These are phyloP conservation scores for Cercospora berteroae DNA, from an alignment of 2,329 filamentous ascomycete genomes.

Conservation along the genomic window DNA sequence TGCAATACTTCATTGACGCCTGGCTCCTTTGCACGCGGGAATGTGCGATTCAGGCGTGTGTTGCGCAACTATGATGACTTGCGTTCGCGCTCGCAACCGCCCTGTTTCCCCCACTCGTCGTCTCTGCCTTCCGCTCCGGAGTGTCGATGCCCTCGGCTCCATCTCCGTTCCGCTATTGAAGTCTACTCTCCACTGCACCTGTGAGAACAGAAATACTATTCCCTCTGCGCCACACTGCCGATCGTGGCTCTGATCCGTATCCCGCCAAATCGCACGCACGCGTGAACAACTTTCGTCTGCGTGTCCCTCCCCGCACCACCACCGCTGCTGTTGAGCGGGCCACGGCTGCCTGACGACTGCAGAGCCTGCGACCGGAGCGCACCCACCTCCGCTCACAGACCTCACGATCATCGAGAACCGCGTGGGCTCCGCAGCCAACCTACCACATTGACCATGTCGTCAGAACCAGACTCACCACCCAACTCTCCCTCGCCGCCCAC, in stretches of 20 bases:
- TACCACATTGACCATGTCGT: slow-evolving; percentile 17
- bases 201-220: background rate
- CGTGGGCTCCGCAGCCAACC: background rate
- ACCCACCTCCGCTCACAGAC: background rate
- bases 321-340: background rate
- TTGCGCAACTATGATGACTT: background rate
- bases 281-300: background rate
- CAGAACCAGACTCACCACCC: slow-evolving; percentile 20
- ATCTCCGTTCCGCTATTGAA: background rate
- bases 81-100: background rate
- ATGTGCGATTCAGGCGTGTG: background rate
- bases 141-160: background rate
- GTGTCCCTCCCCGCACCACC: background rate
- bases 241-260: background rate
- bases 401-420: background rate
- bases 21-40: background rate
- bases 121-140: background rate
- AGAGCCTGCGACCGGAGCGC: background rate
- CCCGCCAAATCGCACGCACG: background rate
- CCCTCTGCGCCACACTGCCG: background rate
- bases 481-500: slow-evolving; percentile 32
- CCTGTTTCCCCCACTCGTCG: background rate
- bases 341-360: background rate
- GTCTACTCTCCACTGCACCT: background rate
- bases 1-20: background rate